Evolutionary conservation across 306 rosid species (phyloP), one percentile per base, ranked within the genome.

Genomic region (Ormosia emarginata): DNA sequence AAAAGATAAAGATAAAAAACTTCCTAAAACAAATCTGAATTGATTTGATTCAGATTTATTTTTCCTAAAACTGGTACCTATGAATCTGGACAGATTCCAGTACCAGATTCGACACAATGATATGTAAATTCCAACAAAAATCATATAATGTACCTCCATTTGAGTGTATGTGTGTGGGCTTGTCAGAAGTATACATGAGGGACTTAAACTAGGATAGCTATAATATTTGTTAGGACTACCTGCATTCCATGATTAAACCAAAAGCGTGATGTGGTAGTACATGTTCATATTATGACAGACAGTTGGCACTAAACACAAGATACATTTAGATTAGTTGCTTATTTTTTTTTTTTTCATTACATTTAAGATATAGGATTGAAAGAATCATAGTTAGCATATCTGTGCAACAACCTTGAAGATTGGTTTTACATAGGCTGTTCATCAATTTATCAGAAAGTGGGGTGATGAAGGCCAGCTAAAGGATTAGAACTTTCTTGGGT

Each of bases 341-440:
- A 71, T 15, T 66, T 37, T 14, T 6, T 33, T 6, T 33, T 30
- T 30, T 53, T 53, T 44, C 9, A 32, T 53, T 29, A 36, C 3
- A 40, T 40, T 53, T 29, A n/a, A 47, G 52, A 18, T 17, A 15
- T 32, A 17, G 11, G 30, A 62, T 57, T 61, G 41, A 18, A 75
- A 53, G 43, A 75, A 24, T 1, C 57, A 24, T 82, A 10, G 24
- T 56, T 78, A 18, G 18, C 5, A 67, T 62, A 65, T 53, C 36
- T 7, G 1, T 61, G 74, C 73, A 49, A 70, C 79, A 62, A 43
- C 61, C 67, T 15, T 50, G 52, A 50, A 78, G 15, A 40, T 47
- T 71, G 78, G 53, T 78, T 67, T 75, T 83, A 14, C 66, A 47
- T 71, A 47, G 56, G 50, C 63, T 73, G 29, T 47, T 80, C 32